Base-by-base conservation (phyloP, 371 early-diverging fungal species). In the Catenaria anguillulae region DNA sequence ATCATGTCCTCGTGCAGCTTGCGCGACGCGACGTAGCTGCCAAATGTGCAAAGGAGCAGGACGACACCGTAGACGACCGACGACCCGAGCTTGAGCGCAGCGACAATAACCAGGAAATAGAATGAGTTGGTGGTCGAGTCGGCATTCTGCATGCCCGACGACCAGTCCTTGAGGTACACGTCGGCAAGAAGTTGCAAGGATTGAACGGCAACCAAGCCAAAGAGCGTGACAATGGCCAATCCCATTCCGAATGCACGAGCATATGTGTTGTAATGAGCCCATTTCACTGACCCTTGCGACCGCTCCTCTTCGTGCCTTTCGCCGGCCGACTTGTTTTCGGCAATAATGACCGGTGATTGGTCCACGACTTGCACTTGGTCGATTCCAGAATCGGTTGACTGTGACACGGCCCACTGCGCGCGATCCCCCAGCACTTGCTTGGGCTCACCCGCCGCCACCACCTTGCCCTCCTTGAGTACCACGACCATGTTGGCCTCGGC, bases 401-500 rank as follows among this genome's bases (percentile, higher is more conserved):
- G n/a, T n/a, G n/a, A n/a, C n/a, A n/a, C n/a, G n/a, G n/a, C n/a
- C n/a, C n/a, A n/a, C n/a, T n/a, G n/a, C n/a, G n/a, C n/a, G n/a
- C n/a, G n/a, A 40, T 40, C 40, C n/a, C n/a, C n/a, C 40, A 40
- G 40, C 5, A 40, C 17, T 10, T 40, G 10, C 40, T 17, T 5
- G 5, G 40, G 40, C 5, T 5, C 5, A 12, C 26, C 2, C 40
- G 40, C 5, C 40, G 19, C 19, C 0, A n/a, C n/a, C 1, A n/a
- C 5, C 1, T 8, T 10, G 2, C 46, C 46, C 1, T 21, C 17
- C 2, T 46, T 24, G 8, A 92, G 63, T 24, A 83, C 80, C 29
- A 85, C 86, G 31, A 90, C 75, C 63, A 81, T 79, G 35, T 76
- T 76, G 33, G 85, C 84, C 55, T 77, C 77, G 17, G 79, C 77